Evolutionary conservation across 495 filamentous ascomycete species (phyloP).

Genomic region (Podospora bellae-mahoneyi): DNA sequence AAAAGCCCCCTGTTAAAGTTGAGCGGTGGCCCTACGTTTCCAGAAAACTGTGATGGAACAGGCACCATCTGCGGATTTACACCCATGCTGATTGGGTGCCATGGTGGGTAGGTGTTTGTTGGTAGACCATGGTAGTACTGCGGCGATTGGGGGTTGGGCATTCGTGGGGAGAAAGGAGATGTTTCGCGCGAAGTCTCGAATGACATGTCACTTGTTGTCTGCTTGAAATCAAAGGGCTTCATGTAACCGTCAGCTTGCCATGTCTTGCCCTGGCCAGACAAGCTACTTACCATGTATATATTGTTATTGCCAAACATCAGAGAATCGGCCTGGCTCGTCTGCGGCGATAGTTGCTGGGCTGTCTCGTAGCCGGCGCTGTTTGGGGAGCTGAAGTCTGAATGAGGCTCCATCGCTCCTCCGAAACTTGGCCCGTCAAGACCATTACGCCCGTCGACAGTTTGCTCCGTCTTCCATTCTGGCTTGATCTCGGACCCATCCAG

Average conservation of each 20-base stretch:
- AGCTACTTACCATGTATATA: not conserved
- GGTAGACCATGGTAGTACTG: slow-evolving; percentile 41
- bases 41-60: not conserved
- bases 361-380: not conserved
- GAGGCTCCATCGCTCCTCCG: not conserved
- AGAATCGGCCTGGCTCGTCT: not conserved
- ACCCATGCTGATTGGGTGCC: not conserved
- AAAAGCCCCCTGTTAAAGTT: not conserved
- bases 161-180: slow-evolving; percentile 45
- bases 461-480: not conserved
- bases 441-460: not conserved
- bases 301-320: not conserved
- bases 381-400: not conserved
- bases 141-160: slow-evolving; percentile 46
- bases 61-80: not conserved
- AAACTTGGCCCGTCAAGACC: not conserved
- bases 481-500: not conserved
- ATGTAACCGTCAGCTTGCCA: not conserved
- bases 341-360: slow-evolving; percentile 1
- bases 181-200: slow-evolving; percentile 42
- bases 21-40: slow-evolving; percentile 2
- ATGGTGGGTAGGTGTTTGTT: slow-evolving; percentile 7
- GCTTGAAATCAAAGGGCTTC: not conserved
- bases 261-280: not conserved
- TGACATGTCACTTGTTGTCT: not conserved